Evolutionary conservation across 1,284 basidiomycete species (phyloP).

Genomic region (Apiotrichum sp.): DNA sequence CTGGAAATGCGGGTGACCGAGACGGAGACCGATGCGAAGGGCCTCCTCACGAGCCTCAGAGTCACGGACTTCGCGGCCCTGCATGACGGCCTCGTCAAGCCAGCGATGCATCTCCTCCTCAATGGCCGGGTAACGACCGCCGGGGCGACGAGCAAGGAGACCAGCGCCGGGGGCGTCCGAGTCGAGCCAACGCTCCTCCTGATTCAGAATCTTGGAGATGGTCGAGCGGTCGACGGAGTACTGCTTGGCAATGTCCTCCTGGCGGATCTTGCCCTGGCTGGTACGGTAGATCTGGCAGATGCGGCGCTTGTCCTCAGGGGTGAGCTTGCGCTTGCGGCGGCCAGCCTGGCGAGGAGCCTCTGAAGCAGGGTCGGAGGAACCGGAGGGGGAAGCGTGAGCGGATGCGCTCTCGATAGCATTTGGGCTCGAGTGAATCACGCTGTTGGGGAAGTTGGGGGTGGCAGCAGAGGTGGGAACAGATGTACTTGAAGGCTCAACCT

Average conservation of each 20-base stretch:
- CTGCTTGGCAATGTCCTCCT: conserved; percentile 23
- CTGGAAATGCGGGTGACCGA: conserved; percentile 21
- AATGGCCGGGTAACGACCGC: conserved; percentile 20
- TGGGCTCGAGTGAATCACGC: not conserved
- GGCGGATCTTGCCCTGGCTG: conserved; percentile 21
- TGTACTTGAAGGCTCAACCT: not conserved
- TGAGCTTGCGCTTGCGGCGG: conserved; percentile 23
- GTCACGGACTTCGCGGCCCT: conserved; percentile 18
- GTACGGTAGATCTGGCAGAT: conserved; percentile 22
- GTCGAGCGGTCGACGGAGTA: conserved; percentile 23
- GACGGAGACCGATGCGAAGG: conserved; percentile 14
- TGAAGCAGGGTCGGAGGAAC: not conserved
- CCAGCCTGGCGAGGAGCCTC: conserved; percentile 1
- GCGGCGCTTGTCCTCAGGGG: conserved; percentile 22
- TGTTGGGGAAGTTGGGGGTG: not conserved
- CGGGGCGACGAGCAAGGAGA: conserved; percentile 12
- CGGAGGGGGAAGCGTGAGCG: conserved; percentile 4
- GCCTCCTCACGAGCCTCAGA: conserved; percentile 20
- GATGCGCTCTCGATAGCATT: conserved; percentile 1
- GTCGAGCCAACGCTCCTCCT: conserved; percentile 22
- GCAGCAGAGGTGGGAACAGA: not conserved
- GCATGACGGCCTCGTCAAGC: conserved; percentile 18
- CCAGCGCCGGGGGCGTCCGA: conserved; percentile 11
- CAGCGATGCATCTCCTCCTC: conserved; percentile 22
- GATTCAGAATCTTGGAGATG: conserved; percentile 22